Evolutionary conservation across 306 rosid genomes (phyloP).

Genomic region (Leucaena leucocephala): DNA sequence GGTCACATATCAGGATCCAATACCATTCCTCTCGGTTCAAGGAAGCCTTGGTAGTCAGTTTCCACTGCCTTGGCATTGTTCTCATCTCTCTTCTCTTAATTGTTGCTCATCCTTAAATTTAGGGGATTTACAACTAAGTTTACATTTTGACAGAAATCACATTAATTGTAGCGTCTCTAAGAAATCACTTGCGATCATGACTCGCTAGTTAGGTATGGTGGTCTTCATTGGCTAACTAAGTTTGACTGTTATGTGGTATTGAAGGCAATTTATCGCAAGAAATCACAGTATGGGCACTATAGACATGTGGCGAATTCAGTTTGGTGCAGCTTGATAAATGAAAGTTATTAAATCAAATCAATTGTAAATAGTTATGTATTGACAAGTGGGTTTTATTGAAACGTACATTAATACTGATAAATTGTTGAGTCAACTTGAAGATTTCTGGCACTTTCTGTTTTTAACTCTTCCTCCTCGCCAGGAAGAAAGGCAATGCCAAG

Average conservation of each 20-base stretch:
- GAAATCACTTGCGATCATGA: constrained; percentile 11
- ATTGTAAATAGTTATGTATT: not conserved
- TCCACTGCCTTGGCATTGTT: constrained; percentile 21
- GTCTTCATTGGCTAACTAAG: not conserved
- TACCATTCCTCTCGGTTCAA: constrained; percentile 64
- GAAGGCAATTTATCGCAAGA: not conserved
- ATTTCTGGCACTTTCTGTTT: too few species aligned
- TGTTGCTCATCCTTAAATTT: not conserved
- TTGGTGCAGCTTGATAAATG: not conserved
- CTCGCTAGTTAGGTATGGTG: constrained; percentile 13
- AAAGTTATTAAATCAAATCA: not conserved
- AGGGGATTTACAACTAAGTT: constrained; percentile 11
- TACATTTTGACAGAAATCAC: constrained; percentile 21
- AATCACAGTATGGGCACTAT: not conserved
- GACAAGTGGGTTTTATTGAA: not conserved
- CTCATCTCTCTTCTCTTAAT: not conserved
- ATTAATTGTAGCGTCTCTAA: constrained; percentile 33
- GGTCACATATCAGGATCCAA: constrained; percentile 74
- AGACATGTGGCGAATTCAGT: not conserved
- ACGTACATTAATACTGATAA: not conserved
- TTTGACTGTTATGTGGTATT: not conserved
- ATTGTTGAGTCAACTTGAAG: too few species aligned
- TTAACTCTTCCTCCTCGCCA: too few species aligned
- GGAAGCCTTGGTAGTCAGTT: constrained; percentile 59
- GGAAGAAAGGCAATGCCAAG: too few species aligned